Evolutionary conservation across 2,329 filamentous ascomycete genomes (phyloP), one percentile per base, ranked within the genome.

Genomic region (Macrophomina pseudophaseolina): DNA sequence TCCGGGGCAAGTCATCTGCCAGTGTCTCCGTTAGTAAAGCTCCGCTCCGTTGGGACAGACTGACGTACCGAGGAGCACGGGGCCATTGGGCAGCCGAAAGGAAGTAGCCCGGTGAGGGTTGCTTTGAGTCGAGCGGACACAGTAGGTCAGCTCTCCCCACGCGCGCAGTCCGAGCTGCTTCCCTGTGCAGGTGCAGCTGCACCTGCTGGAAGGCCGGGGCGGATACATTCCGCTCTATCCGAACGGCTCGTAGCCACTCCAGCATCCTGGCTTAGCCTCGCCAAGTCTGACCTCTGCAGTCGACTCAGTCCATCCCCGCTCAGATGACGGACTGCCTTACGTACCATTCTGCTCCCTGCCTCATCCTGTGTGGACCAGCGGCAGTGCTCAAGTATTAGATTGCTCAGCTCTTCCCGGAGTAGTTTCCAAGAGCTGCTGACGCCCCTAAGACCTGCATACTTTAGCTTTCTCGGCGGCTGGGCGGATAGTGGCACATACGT

Each of bases 211-310:
- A 18, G 30, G 52, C 40, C 11, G 23, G 18, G 40, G 28, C 58
- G 42, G 58, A 49, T 38, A n/a, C 42, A 62, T 62, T 62, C 58
- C 58, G 58, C 58, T 49, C 32, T 18, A 62, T 49, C 58, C 58
- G 58, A 62, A 62, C 44, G 42, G 58, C 44, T 62, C 42, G 58
- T 49, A 49, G 42, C 58, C 58, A 62, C 32, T 49, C 44, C 42
- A 11, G 33, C 44, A 62, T 49, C 58, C 58, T 49, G n/a, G 58
- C 58, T 32, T 62, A 62, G 58, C 12, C 40, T 49, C 56, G 58
- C 30, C 58, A 35, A 60, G 44, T 16, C 32, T 54, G 52, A 9
- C 33, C 8, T 53, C 16, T 54, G 52, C 6, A 33, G 58, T 49
- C 44, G 30, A 49, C 32, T 49, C 58, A 49, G 42, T 48, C 12